These are phyloP conservation scores for Nannizziopsis barbatae DNA, from an alignment of 2,329 filamentous ascomycete genomes.

Conservation along the genomic window DNA sequence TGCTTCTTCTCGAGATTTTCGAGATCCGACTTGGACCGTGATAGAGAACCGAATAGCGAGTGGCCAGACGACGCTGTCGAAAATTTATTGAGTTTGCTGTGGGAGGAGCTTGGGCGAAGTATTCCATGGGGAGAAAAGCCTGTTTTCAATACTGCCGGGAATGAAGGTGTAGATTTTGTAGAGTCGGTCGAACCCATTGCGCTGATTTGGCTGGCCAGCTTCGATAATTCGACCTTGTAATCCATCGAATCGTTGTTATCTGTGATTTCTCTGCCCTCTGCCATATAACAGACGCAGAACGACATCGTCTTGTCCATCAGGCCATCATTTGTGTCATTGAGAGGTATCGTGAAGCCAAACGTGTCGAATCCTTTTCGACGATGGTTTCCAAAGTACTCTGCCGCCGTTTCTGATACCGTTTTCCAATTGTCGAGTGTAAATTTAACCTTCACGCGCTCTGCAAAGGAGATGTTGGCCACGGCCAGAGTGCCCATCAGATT, in stretches of 20 bases:
- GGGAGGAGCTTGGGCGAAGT: not conserved
- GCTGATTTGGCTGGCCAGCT: not conserved
- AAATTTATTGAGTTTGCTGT: not conserved
- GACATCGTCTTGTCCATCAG: conserved; percentile 7
- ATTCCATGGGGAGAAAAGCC: conserved; percentile 4
- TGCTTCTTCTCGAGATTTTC: not conserved
- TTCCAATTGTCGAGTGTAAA: conserved; percentile 6
- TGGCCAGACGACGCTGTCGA: not conserved
- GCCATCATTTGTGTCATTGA: not conserved
- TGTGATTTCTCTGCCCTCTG: conserved; percentile 5
- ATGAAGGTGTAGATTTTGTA: not conserved
- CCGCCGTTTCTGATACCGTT: conserved; percentile 5
- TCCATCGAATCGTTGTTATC: conserved; percentile 3
- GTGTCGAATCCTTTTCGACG: conserved; percentile 2
- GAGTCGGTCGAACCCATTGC: not conserved
- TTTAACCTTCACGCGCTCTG: conserved; percentile 3
- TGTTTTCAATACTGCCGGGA: not conserved
- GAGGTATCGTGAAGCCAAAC: conserved; percentile 6
- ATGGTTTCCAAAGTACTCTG: conserved; percentile 8
- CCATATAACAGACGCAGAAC: conserved; percentile 8
- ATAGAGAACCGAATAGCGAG: conserved; percentile 1
- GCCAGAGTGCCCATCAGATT: conserved; percentile 5
- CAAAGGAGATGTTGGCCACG: conserved; percentile 5
- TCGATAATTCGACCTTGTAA: conserved; percentile 6
- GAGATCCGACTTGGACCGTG: not conserved